Base-by-base conservation (phyloP, 2,329 filamentous ascomycete species). In the Epichloe sylvatica region DNA sequence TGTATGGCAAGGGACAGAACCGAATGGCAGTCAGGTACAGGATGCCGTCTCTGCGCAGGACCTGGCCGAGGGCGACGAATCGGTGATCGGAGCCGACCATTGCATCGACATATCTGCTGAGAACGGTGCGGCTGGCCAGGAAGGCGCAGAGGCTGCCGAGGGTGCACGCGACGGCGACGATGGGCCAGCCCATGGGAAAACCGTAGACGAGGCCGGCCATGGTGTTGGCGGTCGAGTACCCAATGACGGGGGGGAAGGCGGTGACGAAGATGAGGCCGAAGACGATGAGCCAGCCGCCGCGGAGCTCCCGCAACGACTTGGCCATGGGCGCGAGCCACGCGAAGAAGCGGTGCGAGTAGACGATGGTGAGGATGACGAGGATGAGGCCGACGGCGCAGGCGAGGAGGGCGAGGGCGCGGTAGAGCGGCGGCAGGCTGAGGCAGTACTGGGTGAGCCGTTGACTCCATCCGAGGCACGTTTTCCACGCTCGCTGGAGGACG, bases 1-100 rank as follows among this genome's bases (percentile, higher is more conserved):
- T 92, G 65, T 94, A 98, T 13, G 92, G 92, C 52, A 98, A 65
- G 2, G 92, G 92, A 60, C 91, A 97, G 55, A 97, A 77, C 33
- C 92, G 80, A 58, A 98, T 92, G 77, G 92, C 94, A 54, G 87
- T 83, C 43, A 98, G 75, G 49, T 97, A 81, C 59, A 88, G 85
- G 47, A 98, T 67, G 1, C 92, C 92, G 60, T 98, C 92, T 60
- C 86, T 83, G 55, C 94, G 88, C 53, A 98, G 73, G 7, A 92
- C 92, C 59, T 96, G 77, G 21, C 86, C 80, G 25, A 98, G 76
- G 4, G 92, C 92, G 9, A 92, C 80, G 64, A 98, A 98, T 47
- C 90, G 79, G 62, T 81, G 83, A 68, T 98, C 91, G 56, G 77
- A 75, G 50, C 86, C 86, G 46, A 96, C 84, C 57, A 95, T 74